Percentiles rank a stretch among this genome's conserved stretches.
These are phyloP conservation scores for Colletotrichum somersetense DNA, from an alignment of 2,329 filamentous ascomycete genomes.

Conservation along the genomic window DNA sequence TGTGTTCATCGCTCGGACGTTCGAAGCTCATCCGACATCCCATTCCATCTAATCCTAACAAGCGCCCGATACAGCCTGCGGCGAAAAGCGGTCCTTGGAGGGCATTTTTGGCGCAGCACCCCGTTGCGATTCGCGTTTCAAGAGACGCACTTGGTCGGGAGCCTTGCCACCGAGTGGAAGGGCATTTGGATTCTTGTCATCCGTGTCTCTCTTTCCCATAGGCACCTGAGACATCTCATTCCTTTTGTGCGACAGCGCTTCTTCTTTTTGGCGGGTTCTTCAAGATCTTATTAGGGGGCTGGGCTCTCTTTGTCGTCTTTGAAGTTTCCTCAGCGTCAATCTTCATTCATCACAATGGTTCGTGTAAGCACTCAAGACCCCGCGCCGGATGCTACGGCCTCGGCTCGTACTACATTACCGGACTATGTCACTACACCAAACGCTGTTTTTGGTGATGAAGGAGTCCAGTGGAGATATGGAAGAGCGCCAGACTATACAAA, in stretches of 20 bases:
- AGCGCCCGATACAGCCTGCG: conserved; percentile 1
- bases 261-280: background rate
- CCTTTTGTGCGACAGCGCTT: conserved; percentile 11
- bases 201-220: conserved; percentile 28
- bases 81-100: conserved; percentile 9
- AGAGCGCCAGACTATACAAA: conserved; percentile 71
- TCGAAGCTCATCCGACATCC: conserved; percentile 14
- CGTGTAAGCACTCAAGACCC: conserved; percentile 27
- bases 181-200: conserved; percentile 12
- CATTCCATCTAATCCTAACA: background rate
- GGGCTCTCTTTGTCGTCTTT: background rate
- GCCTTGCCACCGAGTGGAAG: conserved; percentile 14
- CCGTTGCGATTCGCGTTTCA: conserved; percentile 30
- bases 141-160: conserved; percentile 1
- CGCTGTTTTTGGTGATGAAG: conserved; percentile 33
- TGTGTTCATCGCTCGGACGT: conserved; percentile 13
- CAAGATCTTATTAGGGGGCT: conserved; percentile 20
- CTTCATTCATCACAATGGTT: conserved; percentile 26
- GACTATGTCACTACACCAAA: conserved; percentile 37
- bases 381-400: conserved; percentile 9
- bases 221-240: conserved; percentile 29
- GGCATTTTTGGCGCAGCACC: background rate
- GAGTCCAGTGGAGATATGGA: conserved; percentile 36
- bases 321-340: background rate
- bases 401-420: conserved; percentile 9